Conservation (phyloP, 768 basidiomycete genomes). For the Favolaschia claudopus region DNA sequence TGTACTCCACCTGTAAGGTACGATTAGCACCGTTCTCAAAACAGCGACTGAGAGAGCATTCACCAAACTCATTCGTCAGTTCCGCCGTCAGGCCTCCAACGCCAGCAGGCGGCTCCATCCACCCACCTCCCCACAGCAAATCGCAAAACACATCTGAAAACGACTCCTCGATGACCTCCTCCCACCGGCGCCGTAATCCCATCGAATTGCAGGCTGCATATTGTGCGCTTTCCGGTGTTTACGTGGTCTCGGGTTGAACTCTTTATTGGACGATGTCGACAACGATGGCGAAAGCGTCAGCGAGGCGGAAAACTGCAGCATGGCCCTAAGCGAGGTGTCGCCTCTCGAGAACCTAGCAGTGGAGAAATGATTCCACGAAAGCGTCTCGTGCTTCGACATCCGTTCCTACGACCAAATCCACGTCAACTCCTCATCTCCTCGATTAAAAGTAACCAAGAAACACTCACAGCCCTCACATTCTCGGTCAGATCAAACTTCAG, state of each 20-base stretch:
- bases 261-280: slow-evolving; percentile 73
- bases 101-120: slow-evolving; percentile 77
- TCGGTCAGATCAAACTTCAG: slow-evolving; percentile 95
- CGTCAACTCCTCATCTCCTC: slow-evolving; percentile 4
- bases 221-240: slow-evolving; percentile 89
- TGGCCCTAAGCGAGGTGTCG: slow-evolving; percentile 78
- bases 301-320: slow-evolving; percentile 79
- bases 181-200: slow-evolving; percentile 89
- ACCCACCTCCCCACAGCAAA: slow-evolving; percentile 81
- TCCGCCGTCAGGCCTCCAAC: slow-evolving; percentile 54
- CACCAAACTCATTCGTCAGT: too few species aligned
- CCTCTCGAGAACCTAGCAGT: slow-evolving; percentile 80
- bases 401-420: slow-evolving; percentile 56
- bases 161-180: slow-evolving; percentile 88
- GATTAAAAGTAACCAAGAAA: slow-evolving; percentile 6
- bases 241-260: slow-evolving; percentile 72
- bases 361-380: slow-evolving; percentile 93
- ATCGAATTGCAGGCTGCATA: slow-evolving; percentile 84
- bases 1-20: too few species aligned
- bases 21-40: too few species aligned
- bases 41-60: too few species aligned
- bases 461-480: slow-evolving; percentile 70
- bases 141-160: slow-evolving; percentile 91
- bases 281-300: slow-evolving; percentile 31
- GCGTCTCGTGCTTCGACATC: slow-evolving; percentile 77